Evolutionary conservation across 345 rosid species (phyloP).

Genomic region (Salix udensis): DNA sequence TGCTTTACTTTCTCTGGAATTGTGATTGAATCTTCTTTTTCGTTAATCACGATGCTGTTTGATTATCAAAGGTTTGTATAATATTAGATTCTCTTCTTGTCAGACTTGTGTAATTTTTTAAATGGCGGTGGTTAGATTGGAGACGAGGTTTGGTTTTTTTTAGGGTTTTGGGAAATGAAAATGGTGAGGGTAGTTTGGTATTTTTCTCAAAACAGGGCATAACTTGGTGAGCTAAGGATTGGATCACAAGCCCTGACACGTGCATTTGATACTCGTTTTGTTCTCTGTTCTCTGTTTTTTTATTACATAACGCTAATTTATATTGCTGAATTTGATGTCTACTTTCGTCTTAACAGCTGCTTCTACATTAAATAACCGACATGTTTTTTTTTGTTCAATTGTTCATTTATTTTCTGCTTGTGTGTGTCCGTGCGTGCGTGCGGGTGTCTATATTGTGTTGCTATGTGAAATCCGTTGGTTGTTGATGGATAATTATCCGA

Average conservation of each 20-base stretch:
- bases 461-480: not conserved
- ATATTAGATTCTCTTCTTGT: not conserved
- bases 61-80: not conserved
- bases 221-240: conserved; percentile 13
- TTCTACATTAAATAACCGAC: not conserved
- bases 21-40: not conserved
- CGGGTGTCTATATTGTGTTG: not conserved
- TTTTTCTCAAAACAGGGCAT: not conserved
- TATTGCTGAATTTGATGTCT: not conserved
- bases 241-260: conserved; percentile 23
- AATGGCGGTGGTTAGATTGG: conserved; percentile 1
- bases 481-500: too few species aligned
- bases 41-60: not conserved
- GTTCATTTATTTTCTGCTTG: not conserved
- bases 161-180: conserved; percentile 21
- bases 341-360: not conserved
- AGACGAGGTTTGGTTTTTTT: not conserved
- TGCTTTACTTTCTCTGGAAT: not conserved
- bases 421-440: not conserved
- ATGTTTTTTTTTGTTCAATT: not conserved
- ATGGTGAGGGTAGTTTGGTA: conserved; percentile 28
- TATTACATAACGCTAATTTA: not conserved
- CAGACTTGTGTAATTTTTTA: not conserved
- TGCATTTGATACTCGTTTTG: not conserved
- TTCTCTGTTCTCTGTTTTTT: not conserved